These are phyloP conservation scores for Skeletonema grethae DNA, from an alignment of 108 stramenopile genomes.

Conservation along the genomic window DNA sequence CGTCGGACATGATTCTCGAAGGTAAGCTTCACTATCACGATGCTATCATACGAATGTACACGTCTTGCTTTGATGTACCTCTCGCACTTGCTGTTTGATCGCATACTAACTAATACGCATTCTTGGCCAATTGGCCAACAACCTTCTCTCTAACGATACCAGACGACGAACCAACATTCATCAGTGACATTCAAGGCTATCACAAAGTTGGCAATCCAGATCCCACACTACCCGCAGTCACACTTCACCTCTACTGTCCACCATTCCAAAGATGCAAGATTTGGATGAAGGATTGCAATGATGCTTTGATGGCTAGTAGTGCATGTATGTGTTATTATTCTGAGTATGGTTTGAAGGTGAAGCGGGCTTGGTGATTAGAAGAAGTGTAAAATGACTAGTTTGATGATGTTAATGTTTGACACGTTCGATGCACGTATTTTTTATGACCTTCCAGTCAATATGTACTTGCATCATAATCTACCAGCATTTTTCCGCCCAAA, in stretches of 20 bases:
- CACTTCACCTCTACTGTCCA: constrained; percentile 90
- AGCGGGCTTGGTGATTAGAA: not conserved
- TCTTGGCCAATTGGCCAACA: not conserved
- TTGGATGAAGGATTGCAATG: constrained; percentile 56
- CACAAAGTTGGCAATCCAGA: constrained; percentile 86
- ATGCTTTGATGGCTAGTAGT: constrained; percentile 6
- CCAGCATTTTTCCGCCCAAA: too few species aligned
- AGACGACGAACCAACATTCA: constrained; percentile 64
- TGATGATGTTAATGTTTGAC: constrained; percentile 33
- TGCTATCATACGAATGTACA: too few species aligned
- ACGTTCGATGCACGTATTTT: too few species aligned
- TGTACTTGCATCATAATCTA: too few species aligned
- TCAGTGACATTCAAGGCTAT: constrained; percentile 84
- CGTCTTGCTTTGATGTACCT: too few species aligned
- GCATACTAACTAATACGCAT: not conserved
- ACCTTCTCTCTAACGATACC: not conserved
- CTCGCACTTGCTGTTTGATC: not conserved
- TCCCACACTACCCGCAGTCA: constrained; percentile 48
- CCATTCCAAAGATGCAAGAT: constrained; percentile 78
- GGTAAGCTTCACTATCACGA: constrained; percentile 12
- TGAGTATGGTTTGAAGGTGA: constrained; percentile 38
- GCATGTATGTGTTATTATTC: constrained; percentile 49
- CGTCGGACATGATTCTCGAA: constrained; percentile 46
- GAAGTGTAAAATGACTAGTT: constrained; percentile 24
- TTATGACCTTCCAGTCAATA: too few species aligned